A percentile compares a stretch with the other conserved stretches of the same genome.
These are phyloP conservation scores for Myriosclerotinia duriaeana DNA, from an alignment of 2,329 filamentous ascomycete genomes.

Conservation along the genomic window DNA sequence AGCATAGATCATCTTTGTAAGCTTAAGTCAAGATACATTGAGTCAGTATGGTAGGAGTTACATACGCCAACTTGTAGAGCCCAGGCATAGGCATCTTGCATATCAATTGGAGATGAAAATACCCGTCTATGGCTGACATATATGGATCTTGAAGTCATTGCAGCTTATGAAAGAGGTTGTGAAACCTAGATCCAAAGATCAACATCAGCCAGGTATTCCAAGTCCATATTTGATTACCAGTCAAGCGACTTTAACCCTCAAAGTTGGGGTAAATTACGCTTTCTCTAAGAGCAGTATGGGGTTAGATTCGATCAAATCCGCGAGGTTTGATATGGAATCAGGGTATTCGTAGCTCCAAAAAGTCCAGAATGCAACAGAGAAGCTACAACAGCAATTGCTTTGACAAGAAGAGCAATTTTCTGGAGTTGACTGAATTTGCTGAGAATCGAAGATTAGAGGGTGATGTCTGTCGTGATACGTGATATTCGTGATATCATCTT, in stretches of 20 bases:
- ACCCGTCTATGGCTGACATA: background rate
- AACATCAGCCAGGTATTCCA: background rate
- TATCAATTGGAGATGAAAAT: no score
- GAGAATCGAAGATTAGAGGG: no score
- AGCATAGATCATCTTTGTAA: background rate
- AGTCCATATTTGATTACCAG: background rate
- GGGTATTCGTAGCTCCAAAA: background rate
- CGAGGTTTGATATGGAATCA: background rate
- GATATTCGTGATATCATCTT: no score
- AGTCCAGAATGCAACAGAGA: background rate
- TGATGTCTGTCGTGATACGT: background rate
- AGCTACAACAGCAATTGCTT: background rate
- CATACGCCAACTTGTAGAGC: no score
- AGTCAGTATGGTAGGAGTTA: no score
- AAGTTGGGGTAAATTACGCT: background rate
- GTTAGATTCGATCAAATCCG: background rate
- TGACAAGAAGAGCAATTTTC: background rate
- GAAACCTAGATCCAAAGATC: no score
- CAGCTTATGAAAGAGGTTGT: accelerated
- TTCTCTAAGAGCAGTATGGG: background rate
- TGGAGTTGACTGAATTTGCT: background rate
- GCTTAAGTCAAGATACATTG: background rate
- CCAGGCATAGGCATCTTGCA: no score
- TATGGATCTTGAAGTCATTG: background rate
- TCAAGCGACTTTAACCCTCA: no score